A percentile compares a stretch with the other conserved stretches of the same genome.
Evolutionary conservation across 164 flowering plant genomes (phyloP).

Genomic region (Vitis cinerea): DNA sequence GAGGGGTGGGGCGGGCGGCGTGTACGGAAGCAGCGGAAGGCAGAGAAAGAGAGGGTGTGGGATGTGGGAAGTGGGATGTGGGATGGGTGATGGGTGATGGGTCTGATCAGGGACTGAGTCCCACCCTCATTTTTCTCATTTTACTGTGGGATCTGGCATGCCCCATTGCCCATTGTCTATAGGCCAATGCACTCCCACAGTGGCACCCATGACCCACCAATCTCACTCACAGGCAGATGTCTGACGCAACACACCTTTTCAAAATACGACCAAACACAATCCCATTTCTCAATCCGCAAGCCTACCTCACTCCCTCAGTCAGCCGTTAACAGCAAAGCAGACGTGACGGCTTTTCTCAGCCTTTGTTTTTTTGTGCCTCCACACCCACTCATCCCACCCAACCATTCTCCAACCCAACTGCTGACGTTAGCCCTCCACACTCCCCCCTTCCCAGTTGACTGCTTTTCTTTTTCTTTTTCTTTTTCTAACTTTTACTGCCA

Average conservation of each 20-base stretch:
- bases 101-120: too few species aligned
- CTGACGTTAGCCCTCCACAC: conserved; percentile 20
- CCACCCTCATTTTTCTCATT: background rate
- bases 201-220: conserved; percentile 9
- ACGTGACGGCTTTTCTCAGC: conserved; percentile 37
- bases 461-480: conserved; percentile 10
- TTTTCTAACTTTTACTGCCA: background rate
- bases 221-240: background rate
- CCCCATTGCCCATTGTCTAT: background rate
- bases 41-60: too few species aligned
- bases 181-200: conserved; percentile 3
- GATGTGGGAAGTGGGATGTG: too few species aligned
- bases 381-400: background rate
- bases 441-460: conserved; percentile 19
- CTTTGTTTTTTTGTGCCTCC: conserved; percentile 10
- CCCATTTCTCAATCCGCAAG: too few species aligned
- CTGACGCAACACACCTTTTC: conserved; percentile 19
- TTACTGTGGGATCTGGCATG: too few species aligned
- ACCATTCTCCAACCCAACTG: background rate
- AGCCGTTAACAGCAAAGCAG: conserved; percentile 23
- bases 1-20: too few species aligned
- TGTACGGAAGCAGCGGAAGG: too few species aligned
- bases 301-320: background rate
- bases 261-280: conserved; percentile 2
- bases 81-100: too few species aligned